Evolutionary conservation across 495 filamentous ascomycete species (phyloP), one percentile per base, ranked within the genome.

Genomic region (Talaromyces wortmannii): DNA sequence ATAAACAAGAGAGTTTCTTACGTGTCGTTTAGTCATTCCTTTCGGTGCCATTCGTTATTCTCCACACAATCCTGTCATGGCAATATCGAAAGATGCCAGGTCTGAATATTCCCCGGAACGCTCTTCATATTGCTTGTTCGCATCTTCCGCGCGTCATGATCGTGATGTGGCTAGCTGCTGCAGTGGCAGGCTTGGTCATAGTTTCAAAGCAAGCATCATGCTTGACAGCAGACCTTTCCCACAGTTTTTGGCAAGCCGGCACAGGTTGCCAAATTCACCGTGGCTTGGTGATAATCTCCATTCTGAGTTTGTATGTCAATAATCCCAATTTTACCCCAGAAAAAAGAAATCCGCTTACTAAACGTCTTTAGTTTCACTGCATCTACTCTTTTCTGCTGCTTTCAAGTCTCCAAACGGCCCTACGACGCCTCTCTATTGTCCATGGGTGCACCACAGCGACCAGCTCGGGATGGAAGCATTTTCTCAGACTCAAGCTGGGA

Each of bases 61-160:
- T 77, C 4, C 73, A 77, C 32, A 75, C 70, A 48, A 52, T 77
- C 17, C 71, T 77, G 40, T 70, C 72, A 2, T 75, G 72, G 72
- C 73, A 77, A 49, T 73, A 73, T 49, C 71, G 74, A 48, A 67
- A 67, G 12, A 69, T 71, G 18, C 56, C 61, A 23, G 68, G 69
- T n/a, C 70, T 70, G 55, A 63, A 61, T 10, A 57, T 63, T 12
- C 68, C 72, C 31, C 74, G 71, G 46, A 63, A 64, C 6, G 55
- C 69, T 5, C 49, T 77, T 23, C 66, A 67, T 44, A 68, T 67
- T 52, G 57, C 61, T 5, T 77, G 70, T 61, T 74, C 67, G 12
- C 72, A 75, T 55, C 58, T 75, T 5, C 57, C 71, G 8, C 66
- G 72, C 13, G 31, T 72, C 15, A 67, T 67, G 47, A 64, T 72